phyloP scores from a whole-genome alignment of 257 asterid genomes.

The Primulina eburnea region DNA sequence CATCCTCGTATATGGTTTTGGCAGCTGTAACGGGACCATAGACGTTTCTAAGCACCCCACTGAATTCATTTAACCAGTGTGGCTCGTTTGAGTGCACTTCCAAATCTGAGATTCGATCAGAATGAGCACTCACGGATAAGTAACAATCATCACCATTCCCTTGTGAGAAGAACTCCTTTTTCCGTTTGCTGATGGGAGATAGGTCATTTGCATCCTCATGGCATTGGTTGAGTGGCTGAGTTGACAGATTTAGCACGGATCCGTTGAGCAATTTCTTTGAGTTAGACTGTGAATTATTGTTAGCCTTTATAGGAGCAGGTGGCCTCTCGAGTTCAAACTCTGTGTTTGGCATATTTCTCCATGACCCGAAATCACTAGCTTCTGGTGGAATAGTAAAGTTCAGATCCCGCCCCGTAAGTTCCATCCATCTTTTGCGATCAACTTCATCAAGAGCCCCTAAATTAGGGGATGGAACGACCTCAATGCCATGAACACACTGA shows the following conservation, averaged over 20 bases:
- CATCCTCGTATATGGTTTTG: conserved; percentile 76
- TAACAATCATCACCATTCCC: conserved; percentile 50
- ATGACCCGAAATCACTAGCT: conserved; percentile 71
- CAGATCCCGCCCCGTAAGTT: conserved; percentile 70
- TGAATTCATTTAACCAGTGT: conserved; percentile 63
- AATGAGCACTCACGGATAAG: conserved; percentile 35
- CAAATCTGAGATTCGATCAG: conserved; percentile 52
- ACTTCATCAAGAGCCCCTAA: conserved; percentile 59
- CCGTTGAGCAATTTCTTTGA: conserved; percentile 65
- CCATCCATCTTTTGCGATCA: conserved; percentile 79
- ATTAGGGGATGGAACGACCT: conserved; percentile 67
- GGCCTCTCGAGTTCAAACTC: conserved; percentile 79
- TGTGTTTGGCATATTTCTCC: conserved; percentile 79
- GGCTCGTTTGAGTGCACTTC: conserved; percentile 56
- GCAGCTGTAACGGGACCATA: conserved; percentile 90
- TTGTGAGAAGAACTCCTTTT: conserved; percentile 55
- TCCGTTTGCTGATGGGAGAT: conserved; percentile 54
- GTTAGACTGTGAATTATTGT: conserved; percentile 33
- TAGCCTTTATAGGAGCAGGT: conserved; percentile 42
- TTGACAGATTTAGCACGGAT: conserved; percentile 60
- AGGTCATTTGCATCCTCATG: conserved; percentile 56
- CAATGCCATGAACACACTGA: conserved; percentile 92
- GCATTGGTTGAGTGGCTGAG: conserved; percentile 51
- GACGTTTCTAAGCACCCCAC: conserved; percentile 63
- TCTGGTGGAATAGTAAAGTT: conserved; percentile 63